Evolutionary conservation across 108 stramenopile genomes (phyloP).

Genomic region (Pseudonitzschia pungens): DNA sequence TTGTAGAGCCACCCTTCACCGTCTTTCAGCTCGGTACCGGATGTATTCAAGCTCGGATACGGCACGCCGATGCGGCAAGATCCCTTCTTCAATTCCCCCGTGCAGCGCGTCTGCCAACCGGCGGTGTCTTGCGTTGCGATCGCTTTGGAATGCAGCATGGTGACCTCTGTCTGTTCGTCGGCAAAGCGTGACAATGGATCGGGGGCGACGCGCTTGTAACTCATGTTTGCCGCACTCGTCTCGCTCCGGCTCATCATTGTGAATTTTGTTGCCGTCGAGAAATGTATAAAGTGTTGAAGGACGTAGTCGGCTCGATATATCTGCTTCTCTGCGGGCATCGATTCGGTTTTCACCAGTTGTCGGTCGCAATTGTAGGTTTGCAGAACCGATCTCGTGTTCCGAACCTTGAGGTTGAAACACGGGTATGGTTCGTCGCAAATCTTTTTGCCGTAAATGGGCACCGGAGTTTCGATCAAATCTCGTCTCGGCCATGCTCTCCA

Average conservation of each 20-base stretch:
- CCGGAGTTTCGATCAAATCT: constrained; percentile 25
- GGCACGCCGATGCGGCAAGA: constrained; percentile 61
- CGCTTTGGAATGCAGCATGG: constrained; percentile 82
- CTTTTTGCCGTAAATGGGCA: constrained; percentile 6
- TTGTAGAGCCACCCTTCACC: constrained; percentile 58
- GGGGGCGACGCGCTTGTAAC: constrained; percentile 18
- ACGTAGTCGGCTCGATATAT: constrained; percentile 79
- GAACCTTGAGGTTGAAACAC: constrained; percentile 36
- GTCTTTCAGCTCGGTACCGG: constrained; percentile 5
- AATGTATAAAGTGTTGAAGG: constrained; percentile 80
- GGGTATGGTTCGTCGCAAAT: constrained; percentile 27
- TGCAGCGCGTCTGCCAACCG: constrained; percentile 47
- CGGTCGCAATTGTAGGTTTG: constrained; percentile 86
- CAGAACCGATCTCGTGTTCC: constrained; percentile 32
- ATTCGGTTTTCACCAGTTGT: constrained; percentile 59
- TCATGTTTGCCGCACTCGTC: constrained; percentile 9
- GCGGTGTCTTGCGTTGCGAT: constrained; percentile 40
- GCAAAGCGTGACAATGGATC: constrained; percentile 46
- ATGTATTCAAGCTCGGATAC: constrained; percentile 34
- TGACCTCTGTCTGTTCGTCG: constrained; percentile 71
- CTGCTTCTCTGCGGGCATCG: constrained; percentile 77
- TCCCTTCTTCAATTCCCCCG: constrained; percentile 5
- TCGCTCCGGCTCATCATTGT: constrained; percentile 41
- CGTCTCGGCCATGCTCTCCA: constrained; percentile 52
- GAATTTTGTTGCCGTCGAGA: constrained; percentile 64